phyloP scores from a whole-genome alignment of 495 filamentous ascomycete species.

The Schizothecium vesticola region DNA sequence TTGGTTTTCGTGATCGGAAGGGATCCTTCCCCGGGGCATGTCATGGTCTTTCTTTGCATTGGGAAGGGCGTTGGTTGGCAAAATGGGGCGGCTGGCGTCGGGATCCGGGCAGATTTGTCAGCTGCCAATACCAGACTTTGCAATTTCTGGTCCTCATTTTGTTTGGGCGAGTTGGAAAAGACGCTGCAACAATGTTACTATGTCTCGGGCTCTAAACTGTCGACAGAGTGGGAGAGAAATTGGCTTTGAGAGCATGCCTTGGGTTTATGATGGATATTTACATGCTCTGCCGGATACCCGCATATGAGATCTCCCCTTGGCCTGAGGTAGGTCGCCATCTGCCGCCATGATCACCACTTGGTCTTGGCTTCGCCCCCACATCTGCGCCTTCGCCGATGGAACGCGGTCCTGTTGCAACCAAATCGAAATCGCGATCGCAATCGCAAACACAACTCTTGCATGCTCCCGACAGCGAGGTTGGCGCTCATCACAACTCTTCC shows the following conservation, averaged over 20 bases:
- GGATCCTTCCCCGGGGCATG: background rate
- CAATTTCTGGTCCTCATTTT: no score
- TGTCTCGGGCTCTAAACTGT: no score
- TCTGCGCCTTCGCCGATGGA: background rate
- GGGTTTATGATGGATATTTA: background rate
- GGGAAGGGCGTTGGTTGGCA: constrained; percentile 1
- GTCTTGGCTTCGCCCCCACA: constrained; percentile 7
- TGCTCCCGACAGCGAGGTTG: constrained; percentile 17
- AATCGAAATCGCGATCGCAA: constrained; percentile 4
- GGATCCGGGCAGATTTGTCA: background rate
- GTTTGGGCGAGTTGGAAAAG: no score
- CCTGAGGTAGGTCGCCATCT: background rate
- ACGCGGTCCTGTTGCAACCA: background rate
- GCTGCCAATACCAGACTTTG: background rate
- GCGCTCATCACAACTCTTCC: constrained; percentile 12
- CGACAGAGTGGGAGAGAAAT: background rate
- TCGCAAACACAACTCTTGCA: constrained; percentile 12
- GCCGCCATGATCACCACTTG: background rate
- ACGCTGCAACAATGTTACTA: no score
- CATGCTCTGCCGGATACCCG: background rate
- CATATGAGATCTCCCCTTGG: background rate
- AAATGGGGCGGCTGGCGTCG: constrained; percentile 1
- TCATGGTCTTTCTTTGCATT: background rate
- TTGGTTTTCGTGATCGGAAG: background rate
- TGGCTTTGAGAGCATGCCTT: background rate